Evolutionary conservation across 768 basidiomycete species (phyloP), one percentile per base, ranked within the genome.

Genomic region (Coprinopsis cinerea): DNA sequence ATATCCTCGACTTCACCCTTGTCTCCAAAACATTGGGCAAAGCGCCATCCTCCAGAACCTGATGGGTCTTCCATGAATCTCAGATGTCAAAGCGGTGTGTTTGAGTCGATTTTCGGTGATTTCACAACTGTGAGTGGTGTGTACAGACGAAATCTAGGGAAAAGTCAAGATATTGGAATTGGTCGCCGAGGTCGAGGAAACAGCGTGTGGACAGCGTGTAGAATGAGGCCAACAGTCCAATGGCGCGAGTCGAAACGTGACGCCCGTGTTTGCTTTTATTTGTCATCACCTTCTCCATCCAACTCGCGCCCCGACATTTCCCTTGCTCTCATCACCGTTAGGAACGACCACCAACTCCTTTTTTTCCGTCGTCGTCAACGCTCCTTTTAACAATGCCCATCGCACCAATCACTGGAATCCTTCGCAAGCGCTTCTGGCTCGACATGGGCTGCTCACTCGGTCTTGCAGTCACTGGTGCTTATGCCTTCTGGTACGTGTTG

Each of bases 1-100:
- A 99, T 98, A 68, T 99, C 96, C 64, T 97, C 96, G 28, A 98
- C 95, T 67, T 96, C 90, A 59, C 89, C 95, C 80, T 99, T 99
- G 79, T 99, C 96, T 57, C 96, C 96, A 65, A 99, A 99, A 73
- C 96, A 99, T 64, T 99, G 96, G 47, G 96, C 95, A 72, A 99
- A 99, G 61, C 95, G 85, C 96, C 96, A 99, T 60, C 86, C 87
- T 61, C 87, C 86, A 64, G 86, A 87, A 61, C 83, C 79, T 68
- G 87, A 82, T 71, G 91, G 89, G 68, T 83, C 81, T 67, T 92
- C 89, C 90, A 91, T 88, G 66, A 64, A 63, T 61, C 58, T 55
- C 52, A 56, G 61, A 57, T 48, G 34, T 18, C 24, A 25, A 27
- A 26, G 39, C 15, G 32, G 49, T 37, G 35, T 51, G 25, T 25